phyloP scores from a whole-genome alignment of 352 stramenopile species.

The Phytophthora citrophthora region DNA sequence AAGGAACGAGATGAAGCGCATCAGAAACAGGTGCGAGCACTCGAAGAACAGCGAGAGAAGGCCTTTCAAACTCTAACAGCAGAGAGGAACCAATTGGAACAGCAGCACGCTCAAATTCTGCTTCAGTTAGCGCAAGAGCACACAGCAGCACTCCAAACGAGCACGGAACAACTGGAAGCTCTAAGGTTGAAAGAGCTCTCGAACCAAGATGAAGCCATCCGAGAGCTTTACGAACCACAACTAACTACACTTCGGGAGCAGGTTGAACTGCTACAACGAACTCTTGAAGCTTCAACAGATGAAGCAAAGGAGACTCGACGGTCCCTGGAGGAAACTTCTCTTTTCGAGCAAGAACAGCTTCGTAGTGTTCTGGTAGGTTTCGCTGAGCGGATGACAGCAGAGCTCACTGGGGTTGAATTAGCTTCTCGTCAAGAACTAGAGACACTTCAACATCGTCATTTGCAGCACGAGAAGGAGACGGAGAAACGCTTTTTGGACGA shows the following conservation, averaged over 20 bases:
- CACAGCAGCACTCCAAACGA: conserved; percentile 16
- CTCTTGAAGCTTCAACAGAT: conserved; percentile 12
- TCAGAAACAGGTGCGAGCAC: conserved; percentile 44
- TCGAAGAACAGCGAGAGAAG: conserved; percentile 37
- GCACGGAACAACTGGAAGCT: conserved; percentile 18
- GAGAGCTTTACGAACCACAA: conserved; percentile 35
- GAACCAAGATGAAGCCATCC: conserved; percentile 25
- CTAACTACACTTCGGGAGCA: conserved; percentile 27
- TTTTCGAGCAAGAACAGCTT: conserved; percentile 39
- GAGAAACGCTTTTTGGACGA: conserved; percentile 30
- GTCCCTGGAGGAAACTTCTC: conserved; percentile 27
- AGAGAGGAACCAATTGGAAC: conserved; percentile 33
- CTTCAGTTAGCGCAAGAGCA: conserved; percentile 29
- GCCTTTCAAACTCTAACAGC: conserved; percentile 12
- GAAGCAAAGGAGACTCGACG: conserved; percentile 20
- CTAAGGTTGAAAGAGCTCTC: conserved; percentile 25
- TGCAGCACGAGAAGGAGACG: conserved; percentile 11
- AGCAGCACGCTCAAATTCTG: conserved; percentile 20
- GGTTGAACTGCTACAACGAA: conserved; percentile 14
- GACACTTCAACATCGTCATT: conserved; percentile 2
- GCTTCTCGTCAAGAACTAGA: conserved; percentile 18
- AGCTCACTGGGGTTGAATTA: conserved; percentile 11
- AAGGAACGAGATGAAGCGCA: conserved; percentile 54
- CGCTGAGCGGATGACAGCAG: conserved; percentile 4
- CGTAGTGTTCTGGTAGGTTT: conserved; percentile 30